These are phyloP conservation scores for Earliella scabrosa DNA, from an alignment of 1,284 basidiomycete species.

Conservation along the genomic window DNA sequence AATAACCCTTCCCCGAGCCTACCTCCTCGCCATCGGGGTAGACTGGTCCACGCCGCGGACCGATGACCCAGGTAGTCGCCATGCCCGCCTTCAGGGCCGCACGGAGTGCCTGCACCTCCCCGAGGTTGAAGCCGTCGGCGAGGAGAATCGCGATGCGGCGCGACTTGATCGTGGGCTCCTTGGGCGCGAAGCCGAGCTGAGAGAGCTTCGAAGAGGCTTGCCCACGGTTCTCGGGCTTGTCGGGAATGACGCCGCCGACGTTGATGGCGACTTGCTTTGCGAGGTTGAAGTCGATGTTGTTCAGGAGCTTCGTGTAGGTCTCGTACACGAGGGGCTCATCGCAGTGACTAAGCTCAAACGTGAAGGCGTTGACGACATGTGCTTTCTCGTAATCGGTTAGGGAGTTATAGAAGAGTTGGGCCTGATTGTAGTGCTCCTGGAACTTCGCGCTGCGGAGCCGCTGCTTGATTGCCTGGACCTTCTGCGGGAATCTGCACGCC, in stretches of 20 bases:
- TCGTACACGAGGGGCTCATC: conserved; percentile 74
- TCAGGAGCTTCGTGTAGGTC: conserved; percentile 66
- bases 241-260: conserved; percentile 62
- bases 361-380: conserved; percentile 69
- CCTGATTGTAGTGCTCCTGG: conserved; percentile 70
- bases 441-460: conserved; percentile 76
- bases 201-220: conserved; percentile 58
- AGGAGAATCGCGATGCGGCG: conserved; percentile 78
- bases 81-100: conserved; percentile 53
- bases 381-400: conserved; percentile 65
- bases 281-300: conserved; percentile 71
- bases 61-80: conserved; percentile 70
- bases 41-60: conserved; percentile 66
- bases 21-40: conserved; percentile 43
- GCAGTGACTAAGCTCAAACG: conserved; percentile 82
- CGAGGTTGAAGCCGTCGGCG: conserved; percentile 72
- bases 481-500: conserved; percentile 52
- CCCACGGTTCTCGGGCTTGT: conserved; percentile 60
- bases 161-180: conserved; percentile 66
- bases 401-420: conserved; percentile 84
- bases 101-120: conserved; percentile 61
- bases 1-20: conserved; percentile 41
- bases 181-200: conserved; percentile 59
- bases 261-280: conserved; percentile 67
- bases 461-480: conserved; percentile 65